phyloP scores from a whole-genome alignment of 441 rosid species.

The Syzygium syzygioides region DNA sequence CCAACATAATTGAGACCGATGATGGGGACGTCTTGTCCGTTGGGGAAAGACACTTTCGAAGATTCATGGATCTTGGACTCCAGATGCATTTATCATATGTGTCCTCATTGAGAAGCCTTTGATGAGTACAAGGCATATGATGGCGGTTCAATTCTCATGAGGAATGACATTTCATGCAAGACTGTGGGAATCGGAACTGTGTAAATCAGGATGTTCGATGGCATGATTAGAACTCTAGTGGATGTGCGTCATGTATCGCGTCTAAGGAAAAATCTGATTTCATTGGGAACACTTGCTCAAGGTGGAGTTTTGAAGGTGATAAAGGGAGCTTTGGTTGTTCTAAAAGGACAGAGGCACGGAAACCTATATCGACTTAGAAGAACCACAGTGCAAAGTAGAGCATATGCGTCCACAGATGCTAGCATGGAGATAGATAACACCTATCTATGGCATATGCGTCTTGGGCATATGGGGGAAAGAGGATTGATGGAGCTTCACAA shows the following conservation, averaged over 20 bases:
- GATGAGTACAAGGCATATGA: neutral
- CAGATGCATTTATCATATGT: neutral
- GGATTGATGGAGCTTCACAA: neutral
- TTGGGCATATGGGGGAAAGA: neutral
- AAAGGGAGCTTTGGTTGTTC: neutral
- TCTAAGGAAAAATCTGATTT: no score
- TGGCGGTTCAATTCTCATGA: neutral
- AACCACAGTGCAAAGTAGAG: neutral
- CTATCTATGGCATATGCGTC: neutral
- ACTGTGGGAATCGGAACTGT: no score
- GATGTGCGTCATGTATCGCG: no score
- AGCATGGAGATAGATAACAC: no score
- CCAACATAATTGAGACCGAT: neutral
- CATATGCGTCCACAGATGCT: neutral
- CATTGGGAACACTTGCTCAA: neutral
- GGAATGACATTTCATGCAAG: neutral
- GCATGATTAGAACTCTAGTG: no score
- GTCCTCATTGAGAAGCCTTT: neutral
- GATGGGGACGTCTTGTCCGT: neutral
- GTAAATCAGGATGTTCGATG: no score
- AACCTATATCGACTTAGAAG: neutral
- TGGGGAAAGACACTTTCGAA: neutral
- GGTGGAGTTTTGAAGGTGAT: neutral
- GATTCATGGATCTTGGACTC: neutral
- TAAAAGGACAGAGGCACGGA: no score